Evolutionary conservation across 192 early-diverging fungal species (phyloP).

Genomic region (Coemansia sp.): DNA sequence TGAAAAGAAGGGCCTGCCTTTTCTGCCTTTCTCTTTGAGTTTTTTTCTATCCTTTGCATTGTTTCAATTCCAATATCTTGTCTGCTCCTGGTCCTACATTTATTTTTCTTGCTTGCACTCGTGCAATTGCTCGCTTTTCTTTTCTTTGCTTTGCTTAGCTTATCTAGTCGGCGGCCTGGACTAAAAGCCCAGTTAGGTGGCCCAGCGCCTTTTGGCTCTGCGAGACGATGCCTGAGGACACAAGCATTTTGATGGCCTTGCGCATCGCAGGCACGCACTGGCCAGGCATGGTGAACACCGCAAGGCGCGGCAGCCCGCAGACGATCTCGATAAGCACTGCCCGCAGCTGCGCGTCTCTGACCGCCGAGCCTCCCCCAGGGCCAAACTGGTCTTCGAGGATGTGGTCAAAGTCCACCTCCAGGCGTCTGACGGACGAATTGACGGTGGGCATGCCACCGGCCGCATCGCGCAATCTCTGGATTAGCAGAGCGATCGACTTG

Average conservation of each 20-base stretch:
- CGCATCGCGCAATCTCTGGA: conserved; percentile 4
- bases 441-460: neutral
- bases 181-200: neutral
- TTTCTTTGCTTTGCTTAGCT: neutral
- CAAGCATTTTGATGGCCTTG: conserved; percentile 11
- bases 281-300: neutral
- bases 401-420: conserved; percentile 1
- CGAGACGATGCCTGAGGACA: neutral
- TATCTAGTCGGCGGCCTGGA: neutral
- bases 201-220: neutral
- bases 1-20: conserved; percentile 10
- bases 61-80: neutral
- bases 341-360: neutral
- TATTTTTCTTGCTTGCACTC: no score
- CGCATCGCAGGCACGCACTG: neutral
- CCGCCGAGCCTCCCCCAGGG: neutral
- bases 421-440: neutral
- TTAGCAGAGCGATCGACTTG: conserved; percentile 10
- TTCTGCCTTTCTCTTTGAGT: conserved; percentile 4
- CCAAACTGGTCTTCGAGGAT: neutral
- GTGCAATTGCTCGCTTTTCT: no score
- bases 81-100: no score
- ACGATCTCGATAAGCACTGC: conserved; percentile 1
- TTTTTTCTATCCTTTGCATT: neutral
- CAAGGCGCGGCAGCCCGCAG: conserved; percentile 4